Evolutionary conservation across 2,329 filamentous ascomycete genomes (phyloP).

Genomic region (Bipolaris bicolor): DNA sequence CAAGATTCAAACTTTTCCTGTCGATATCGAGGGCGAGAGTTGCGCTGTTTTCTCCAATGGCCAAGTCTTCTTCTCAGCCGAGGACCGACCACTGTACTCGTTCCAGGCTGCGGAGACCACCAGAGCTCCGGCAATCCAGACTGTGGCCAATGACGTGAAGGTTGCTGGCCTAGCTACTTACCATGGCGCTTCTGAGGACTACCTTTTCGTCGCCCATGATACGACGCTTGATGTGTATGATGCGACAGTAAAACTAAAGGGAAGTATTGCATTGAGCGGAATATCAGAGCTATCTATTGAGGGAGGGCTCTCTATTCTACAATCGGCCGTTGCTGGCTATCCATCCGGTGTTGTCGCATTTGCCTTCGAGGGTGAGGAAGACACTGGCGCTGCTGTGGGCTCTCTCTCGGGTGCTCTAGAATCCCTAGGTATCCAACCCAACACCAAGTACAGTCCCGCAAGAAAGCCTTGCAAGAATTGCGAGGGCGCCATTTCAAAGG

Average conservation of each 20-base stretch:
- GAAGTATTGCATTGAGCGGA: slow-evolving; percentile 27
- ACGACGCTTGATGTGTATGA: slow-evolving; percentile 35
- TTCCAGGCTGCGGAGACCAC: slow-evolving; percentile 37
- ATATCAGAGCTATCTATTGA: slow-evolving; percentile 34
- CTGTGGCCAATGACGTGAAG: slow-evolving; percentile 22
- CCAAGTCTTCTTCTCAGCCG: slow-evolving; percentile 35
- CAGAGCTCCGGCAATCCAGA: slow-evolving; percentile 25
- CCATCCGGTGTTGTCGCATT: slow-evolving; percentile 31
- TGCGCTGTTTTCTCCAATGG: slow-evolving; percentile 31
- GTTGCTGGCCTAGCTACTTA: slow-evolving; percentile 34
- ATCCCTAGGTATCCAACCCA: slow-evolving; percentile 23
- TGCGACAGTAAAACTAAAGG: slow-evolving; percentile 19
- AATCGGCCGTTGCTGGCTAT: slow-evolving; percentile 20
- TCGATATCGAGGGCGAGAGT: slow-evolving; percentile 37
- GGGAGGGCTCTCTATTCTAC: slow-evolving; percentile 36
- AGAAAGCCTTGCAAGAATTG: slow-evolving; percentile 27
- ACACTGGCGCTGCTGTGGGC: slow-evolving; percentile 31
- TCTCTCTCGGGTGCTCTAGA: slow-evolving; percentile 25
- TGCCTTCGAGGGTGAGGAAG: slow-evolving; percentile 36
- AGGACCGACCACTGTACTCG: slow-evolving; percentile 36
- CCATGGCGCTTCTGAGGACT: slow-evolving; percentile 23
- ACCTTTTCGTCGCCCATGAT: slow-evolving; percentile 35
- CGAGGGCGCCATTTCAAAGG: slow-evolving; percentile 18
- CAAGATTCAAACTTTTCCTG: slow-evolving; percentile 38
- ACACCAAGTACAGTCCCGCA: slow-evolving; percentile 29